Percentiles rank a stretch among this genome's conserved stretches.
phyloP scores from a whole-genome alignment of 2,329 filamentous ascomycete genomes.

The Cercospora berteroae region DNA sequence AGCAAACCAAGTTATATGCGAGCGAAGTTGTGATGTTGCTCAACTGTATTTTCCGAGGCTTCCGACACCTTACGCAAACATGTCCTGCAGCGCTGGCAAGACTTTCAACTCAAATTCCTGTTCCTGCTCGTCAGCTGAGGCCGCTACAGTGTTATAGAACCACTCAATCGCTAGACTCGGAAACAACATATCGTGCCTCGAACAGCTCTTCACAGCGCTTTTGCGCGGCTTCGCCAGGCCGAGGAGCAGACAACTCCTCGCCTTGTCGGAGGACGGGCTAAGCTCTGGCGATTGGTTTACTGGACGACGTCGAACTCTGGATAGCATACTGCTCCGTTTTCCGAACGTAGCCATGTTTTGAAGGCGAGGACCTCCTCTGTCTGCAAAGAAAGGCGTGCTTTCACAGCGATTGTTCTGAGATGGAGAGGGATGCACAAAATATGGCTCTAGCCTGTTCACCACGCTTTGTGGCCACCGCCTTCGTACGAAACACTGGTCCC shows the following conservation, averaged over 20 bases:
- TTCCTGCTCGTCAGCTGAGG: not conserved
- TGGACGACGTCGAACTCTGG: no score
- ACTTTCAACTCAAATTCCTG: not conserved
- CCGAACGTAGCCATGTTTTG: no score
- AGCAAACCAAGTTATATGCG: slow-evolving; percentile 20
- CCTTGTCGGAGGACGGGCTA: not conserved
- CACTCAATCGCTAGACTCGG: not conserved
- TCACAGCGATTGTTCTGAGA: no score
- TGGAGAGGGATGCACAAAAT: no score
- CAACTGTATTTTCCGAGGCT: not conserved
- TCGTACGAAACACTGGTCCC: no score
- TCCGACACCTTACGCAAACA: not conserved
- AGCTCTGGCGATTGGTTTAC: not conserved
- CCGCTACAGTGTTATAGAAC: not conserved
- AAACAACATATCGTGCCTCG: not conserved
- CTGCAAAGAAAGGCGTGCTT: no score
- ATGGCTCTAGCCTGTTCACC: no score
- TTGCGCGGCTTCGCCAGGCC: not conserved
- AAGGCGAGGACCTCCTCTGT: no score
- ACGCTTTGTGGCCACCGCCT: no score
- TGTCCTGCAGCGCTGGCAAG: not conserved
- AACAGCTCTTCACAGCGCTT: not conserved
- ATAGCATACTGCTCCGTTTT: no score
- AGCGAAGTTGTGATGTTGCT: slow-evolving; percentile 24
- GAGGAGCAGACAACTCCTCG: not conserved